Conservation (phyloP, 1,284 basidiomycete genomes). For the Heterobasidion annosum region DNA sequence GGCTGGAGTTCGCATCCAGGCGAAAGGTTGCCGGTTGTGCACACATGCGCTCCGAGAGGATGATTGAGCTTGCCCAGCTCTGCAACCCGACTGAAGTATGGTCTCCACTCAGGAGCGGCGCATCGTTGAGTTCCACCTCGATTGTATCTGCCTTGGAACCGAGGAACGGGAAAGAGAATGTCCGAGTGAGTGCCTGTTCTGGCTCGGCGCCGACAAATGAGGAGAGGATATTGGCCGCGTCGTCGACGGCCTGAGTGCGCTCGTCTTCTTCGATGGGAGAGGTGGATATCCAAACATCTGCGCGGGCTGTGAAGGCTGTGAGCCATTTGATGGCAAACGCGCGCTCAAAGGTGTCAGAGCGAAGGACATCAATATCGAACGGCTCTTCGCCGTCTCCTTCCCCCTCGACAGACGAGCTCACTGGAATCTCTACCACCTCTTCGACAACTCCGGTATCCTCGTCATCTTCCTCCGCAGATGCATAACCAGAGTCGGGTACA, state of each 20-base stretch:
- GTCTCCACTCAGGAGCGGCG: conserved; percentile 57
- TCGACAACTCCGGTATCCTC: conserved; percentile 20
- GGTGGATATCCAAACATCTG: conserved; percentile 37
- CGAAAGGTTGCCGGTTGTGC: conserved; percentile 41
- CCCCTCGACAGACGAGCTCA: background rate
- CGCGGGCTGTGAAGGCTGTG: conserved; percentile 53
- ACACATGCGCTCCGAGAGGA: conserved; percentile 67
- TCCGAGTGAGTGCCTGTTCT: conserved; percentile 38
- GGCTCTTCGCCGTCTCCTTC: conserved; percentile 7
- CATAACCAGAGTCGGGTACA: conserved; percentile 54
- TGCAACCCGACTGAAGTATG: conserved; percentile 82
- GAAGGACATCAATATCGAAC: conserved; percentile 30
- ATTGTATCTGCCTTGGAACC: conserved; percentile 15
- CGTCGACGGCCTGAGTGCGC: conserved; percentile 33
- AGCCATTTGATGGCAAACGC: conserved; percentile 48
- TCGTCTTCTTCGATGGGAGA: conserved; percentile 21
- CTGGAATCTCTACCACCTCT: conserved; percentile 12
- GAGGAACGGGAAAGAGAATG: conserved; percentile 37
- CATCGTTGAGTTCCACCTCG: conserved; percentile 68
- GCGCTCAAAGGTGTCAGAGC: conserved; percentile 42
- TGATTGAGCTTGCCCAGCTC: conserved; percentile 80
- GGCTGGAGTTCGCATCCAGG: conserved; percentile 11
- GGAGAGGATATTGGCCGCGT: conserved; percentile 50
- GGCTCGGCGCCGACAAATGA: conserved; percentile 33
- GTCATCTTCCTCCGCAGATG: conserved; percentile 49